phyloP scores from a whole-genome alignment of 2,329 filamentous ascomycete species.

The Alternaria conjuncta region DNA sequence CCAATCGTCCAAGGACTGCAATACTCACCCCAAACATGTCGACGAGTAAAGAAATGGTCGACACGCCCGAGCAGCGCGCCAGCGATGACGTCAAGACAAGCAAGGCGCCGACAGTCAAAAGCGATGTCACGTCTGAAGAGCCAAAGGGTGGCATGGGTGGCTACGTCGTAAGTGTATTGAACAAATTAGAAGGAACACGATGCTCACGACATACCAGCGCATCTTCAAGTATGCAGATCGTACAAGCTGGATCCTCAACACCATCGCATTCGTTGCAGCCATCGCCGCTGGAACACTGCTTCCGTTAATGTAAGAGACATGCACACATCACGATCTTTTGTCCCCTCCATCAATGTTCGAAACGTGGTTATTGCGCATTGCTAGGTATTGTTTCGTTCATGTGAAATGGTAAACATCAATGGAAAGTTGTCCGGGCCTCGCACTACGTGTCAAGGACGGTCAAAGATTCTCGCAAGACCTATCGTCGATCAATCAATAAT shows the following conservation, averaged over 20 bases:
- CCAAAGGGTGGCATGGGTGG: conserved; percentile 24
- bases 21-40: conserved; percentile 12
- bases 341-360: neutral
- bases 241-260: conserved; percentile 40
- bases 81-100: conserved; percentile 11
- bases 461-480: neutral
- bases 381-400: neutral
- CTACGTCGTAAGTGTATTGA: conserved; percentile 30
- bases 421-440: neutral
- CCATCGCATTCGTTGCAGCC: conserved; percentile 44
- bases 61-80: conserved; percentile 2
- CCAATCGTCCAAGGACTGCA: neutral
- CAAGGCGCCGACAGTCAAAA: conserved; percentile 1
- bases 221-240: conserved; percentile 46
- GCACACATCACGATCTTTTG: neutral
- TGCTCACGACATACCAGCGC: conserved; percentile 25
- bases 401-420: neutral
- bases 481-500: neutral
- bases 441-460: no score
- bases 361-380: neutral
- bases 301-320: conserved; percentile 51
- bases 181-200: neutral
- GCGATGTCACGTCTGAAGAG: conserved; percentile 14
- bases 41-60: conserved; percentile 7
- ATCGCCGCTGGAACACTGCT: conserved; percentile 55